Evolutionary conservation across 2,329 filamentous ascomycete genomes (phyloP).

Genomic region (Proliferodiscus dingleyae): DNA sequence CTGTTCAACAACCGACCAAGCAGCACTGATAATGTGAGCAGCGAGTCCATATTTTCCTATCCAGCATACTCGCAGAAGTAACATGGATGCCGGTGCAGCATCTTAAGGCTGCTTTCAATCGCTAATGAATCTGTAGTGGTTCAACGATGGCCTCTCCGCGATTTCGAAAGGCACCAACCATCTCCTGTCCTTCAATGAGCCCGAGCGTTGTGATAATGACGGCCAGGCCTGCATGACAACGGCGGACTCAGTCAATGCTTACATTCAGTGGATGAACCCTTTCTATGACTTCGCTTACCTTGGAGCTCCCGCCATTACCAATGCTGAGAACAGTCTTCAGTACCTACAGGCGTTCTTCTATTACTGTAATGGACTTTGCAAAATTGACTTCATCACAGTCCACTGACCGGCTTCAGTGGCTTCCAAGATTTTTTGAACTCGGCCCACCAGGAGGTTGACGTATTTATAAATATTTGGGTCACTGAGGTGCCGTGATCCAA

Average conservation of each 20-base stretch:
- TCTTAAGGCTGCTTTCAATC: too few species aligned
- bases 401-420: conserved; percentile 35
- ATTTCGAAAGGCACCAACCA: conserved; percentile 1
- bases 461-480: conserved; percentile 3
- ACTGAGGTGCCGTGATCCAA: conserved; percentile 27
- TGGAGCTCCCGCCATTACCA: conserved; percentile 39
- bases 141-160: background rate
- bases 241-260: conserved; percentile 32
- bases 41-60: background rate
- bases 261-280: conserved; percentile 37
- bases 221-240: conserved; percentile 4
- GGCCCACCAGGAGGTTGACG: conserved; percentile 10
- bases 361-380: conserved; percentile 35
- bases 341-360: conserved; percentile 38
- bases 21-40: background rate
- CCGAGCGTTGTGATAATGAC: background rate
- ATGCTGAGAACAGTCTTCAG: conserved; percentile 35
- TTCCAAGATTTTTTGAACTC: conserved; percentile 38
- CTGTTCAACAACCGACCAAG: background rate
- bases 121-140: background rate
- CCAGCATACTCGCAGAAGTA: too few species aligned
- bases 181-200: conserved; percentile 6
- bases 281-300: conserved; percentile 37
- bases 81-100: too few species aligned
- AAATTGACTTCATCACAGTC: conserved; percentile 39